Base-by-base conservation (phyloP, 352 stramenopile genomes). In the Phytophthora pseudosyringae region DNA sequence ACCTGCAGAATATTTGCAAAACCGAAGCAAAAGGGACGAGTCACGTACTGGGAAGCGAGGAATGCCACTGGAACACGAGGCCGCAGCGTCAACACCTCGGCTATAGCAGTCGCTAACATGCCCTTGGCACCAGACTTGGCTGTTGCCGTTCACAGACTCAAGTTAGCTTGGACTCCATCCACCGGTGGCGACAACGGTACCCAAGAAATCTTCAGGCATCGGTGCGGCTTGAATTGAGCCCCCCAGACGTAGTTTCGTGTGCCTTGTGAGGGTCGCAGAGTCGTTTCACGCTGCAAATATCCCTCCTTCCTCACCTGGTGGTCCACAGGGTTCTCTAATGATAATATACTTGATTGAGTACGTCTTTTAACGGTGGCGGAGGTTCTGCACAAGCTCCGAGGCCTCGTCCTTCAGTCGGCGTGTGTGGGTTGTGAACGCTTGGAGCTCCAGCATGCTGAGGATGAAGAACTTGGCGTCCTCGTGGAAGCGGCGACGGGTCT, bases 391-490 rank as follows among this genome's bases (percentile, higher is more conserved):
- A 2, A 36, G 40, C 26, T 55, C 56, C 18, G 53, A 21, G 21
- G 21, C 36, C 6, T 33, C 26, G 11, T 55, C 36, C 5, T 43
- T 21, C 13, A 68, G 39, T 45, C 21, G 43, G 5, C 38, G 49
- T 33, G 35, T 49, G 7, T 64, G 46, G 16, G 32, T 6, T 7
- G 64, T 62, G 29, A 70, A 78, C 3, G 57, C 62, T n/a, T 58
- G 57, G 5, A 88, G 65, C 44, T 76, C 44, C 3, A 67, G 40
- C 78, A 89, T 89, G 9, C 51, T 64, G 0, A 62, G 38, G 3
- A 71, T 72, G 35, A 87, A 89, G 39, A 77, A 80, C 54, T 83
- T 75, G 4, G 73, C 72, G 55, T 89, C 75, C 15, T 74, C 69
- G 44, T 84, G 68, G 59, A 84, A 87, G 49, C 69, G 73, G 33